phyloP scores from a whole-genome alignment of 2,329 filamentous ascomycete species.

The Fusarium sp. region DNA sequence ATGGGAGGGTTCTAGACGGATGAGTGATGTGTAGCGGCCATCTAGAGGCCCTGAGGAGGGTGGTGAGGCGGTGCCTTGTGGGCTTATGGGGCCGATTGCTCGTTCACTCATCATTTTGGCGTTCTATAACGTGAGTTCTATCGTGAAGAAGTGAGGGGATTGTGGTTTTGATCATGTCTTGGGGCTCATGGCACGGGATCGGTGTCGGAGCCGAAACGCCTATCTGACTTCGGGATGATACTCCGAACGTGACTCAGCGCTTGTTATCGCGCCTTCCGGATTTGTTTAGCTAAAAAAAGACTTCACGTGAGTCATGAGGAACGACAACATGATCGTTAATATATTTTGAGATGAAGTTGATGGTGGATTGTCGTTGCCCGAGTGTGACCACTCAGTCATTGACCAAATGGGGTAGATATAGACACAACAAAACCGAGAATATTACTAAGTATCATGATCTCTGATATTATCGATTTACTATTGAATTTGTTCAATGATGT shows the following conservation, averaged over 20 bases:
- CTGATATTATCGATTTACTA: background rate
- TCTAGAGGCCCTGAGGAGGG: constrained; percentile 42
- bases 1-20: constrained; percentile 47
- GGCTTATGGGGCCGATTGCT: constrained; percentile 38
- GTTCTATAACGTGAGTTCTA: background rate
- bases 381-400: background rate
- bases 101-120: constrained; percentile 16
- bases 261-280: background rate
- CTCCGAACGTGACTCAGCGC: constrained; percentile 22
- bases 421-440: background rate
- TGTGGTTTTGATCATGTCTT: background rate
- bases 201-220: constrained; percentile 7
- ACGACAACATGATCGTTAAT: background rate
- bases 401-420: background rate
- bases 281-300: background rate
- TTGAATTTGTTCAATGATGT: background rate
- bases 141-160: background rate
- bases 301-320: background rate
- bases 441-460: background rate
- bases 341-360: background rate
- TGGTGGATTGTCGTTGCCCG: background rate
- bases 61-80: constrained; percentile 20
- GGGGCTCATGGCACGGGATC: background rate
- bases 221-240: constrained; percentile 3
- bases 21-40: constrained; percentile 50